Base-by-base conservation (phyloP, 2,329 filamentous ascomycete genomes). In the Calonectria hongkongensis region DNA sequence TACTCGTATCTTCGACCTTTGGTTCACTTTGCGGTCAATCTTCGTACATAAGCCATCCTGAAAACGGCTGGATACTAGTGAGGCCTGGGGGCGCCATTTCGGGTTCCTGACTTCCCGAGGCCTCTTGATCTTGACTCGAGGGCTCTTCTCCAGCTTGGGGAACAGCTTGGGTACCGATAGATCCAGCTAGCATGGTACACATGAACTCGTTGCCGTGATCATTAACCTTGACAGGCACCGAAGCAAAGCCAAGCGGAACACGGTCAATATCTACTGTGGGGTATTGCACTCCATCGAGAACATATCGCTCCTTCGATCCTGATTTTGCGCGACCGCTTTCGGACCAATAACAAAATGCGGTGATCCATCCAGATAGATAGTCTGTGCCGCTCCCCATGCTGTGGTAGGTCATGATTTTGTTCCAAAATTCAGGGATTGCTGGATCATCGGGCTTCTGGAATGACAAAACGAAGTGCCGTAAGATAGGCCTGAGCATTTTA, bases 401-500 rank as follows among this genome's bases (percentile, higher is more conserved):
- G 5, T 1, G 39, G 13, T 5, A 2, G 12, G 13, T 50, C 1
- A 60, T 70, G 41, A 81, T 79, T 5, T 30, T 75, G 36, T 70
- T 76, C 85, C 86, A 88, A 73, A 88, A 87, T 2, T 79, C 0
- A 48, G 43, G 0, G 25, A 9, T 3, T 27, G 3, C 75, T 66
- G 0, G 72, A 65, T 0, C 66, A 0, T 77, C 51, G 6, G 84
- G 82, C 80, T 0, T 79, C 39, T 2, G 84, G 58, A 88, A 87
- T 0, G 83, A 80, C 0, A 64, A 70, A 4, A 88, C 70, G 64
- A 89, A 85, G 27, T 80, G 73, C 1, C 80, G 73, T 2, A 88
- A 43, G 3, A 89, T 78, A 0, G 86, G 84, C 2, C 68, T 73
- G 2, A 89, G 80, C 30, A 86, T 77, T 75, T 3, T 56, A 5